Base-by-base conservation (phyloP, 768 basidiomycete species). In the Pulveroboletus sp. region DNA sequence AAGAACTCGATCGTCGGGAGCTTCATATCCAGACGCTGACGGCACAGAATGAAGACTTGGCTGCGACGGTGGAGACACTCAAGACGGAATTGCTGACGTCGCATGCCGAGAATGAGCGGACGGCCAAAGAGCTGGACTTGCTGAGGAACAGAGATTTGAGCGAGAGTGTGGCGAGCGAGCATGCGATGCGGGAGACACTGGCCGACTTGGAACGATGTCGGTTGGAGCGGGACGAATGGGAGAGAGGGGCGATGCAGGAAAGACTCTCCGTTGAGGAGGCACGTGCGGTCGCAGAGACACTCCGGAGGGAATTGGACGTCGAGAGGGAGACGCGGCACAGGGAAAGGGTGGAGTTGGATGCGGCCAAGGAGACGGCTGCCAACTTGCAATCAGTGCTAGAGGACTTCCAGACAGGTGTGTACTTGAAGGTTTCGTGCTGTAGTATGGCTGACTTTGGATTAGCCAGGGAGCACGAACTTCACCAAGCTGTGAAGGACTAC, bases 1-100 rank as follows among this genome's bases (percentile, higher is more conserved):
- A 98, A 83, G 96, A 98, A 77, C 85, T 99, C 38, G 96, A 98
- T 76, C 79, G 93, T 55, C 78, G 91, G 54, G 93, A 93, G 64
- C 85, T 89, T 58, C 76, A 85, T 32, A 79, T 96, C 31, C 87
- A 88, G 50, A 81, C 85, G 52, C 71, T 99, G 26, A 83, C 80
- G 2, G 80, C 78, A 3, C 83, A 92, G 62, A 89, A 86, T 62
- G 85, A 89, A 6, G 85, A 90, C 60, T 74, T 93, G 14, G 65
- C 72, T 8, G 62, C 68, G 28, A 89, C 91, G 0, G 71, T 96
- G 27, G 82, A 87, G 47, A 86, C 91, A 8, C 77, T 98, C 33
- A 86, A 89, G 62, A 60, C 77, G 0, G 96, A 99, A 63, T 76
- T 97, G 39, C 73, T 86, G 40, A 71, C 78, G 0, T 85, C 89